Percentiles rank a stretch among this genome's conserved stretches.
These are phyloP conservation scores for Solanum hybrid DNA, from an alignment of 305 asterid genomes.

Conservation along the genomic window DNA sequence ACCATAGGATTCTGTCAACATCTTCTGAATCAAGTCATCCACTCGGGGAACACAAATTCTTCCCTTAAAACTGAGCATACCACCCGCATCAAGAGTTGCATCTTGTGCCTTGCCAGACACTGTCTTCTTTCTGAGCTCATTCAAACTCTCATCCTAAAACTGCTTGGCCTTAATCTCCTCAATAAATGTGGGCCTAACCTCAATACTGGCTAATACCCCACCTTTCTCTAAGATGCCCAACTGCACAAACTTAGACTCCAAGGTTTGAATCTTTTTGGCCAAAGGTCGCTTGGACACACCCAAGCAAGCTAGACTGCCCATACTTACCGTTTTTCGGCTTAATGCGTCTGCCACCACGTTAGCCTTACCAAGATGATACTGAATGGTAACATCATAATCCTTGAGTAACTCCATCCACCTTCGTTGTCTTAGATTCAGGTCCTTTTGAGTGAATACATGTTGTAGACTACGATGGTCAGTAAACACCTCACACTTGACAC, in stretches of 20 bases:
- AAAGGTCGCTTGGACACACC: neutral
- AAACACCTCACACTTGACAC: neutral
- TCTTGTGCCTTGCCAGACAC: too few species aligned
- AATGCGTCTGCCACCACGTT: neutral
- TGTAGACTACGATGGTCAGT: neutral
- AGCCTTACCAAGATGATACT: neutral
- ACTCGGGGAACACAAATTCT: neutral
- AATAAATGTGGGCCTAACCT: neutral
- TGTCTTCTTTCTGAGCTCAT: too few species aligned
- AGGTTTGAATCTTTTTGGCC: neutral
- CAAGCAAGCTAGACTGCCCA: neutral
- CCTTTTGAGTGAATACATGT: neutral
- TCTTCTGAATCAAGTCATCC: neutral
- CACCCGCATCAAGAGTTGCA: neutral
- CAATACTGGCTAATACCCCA: neutral
- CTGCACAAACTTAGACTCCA: neutral
- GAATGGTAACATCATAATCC: neutral
- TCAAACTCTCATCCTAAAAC: neutral
- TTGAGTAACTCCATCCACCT: neutral
- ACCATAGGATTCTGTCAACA: neutral
- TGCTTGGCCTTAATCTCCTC: neutral
- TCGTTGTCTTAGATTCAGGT: neutral
- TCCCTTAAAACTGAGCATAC: neutral
- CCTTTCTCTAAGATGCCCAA: neutral
- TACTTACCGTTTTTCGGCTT: neutral